Evolutionary conservation across 495 filamentous ascomycete species (phyloP).

Genomic region (Margaritispora aquatica): DNA sequence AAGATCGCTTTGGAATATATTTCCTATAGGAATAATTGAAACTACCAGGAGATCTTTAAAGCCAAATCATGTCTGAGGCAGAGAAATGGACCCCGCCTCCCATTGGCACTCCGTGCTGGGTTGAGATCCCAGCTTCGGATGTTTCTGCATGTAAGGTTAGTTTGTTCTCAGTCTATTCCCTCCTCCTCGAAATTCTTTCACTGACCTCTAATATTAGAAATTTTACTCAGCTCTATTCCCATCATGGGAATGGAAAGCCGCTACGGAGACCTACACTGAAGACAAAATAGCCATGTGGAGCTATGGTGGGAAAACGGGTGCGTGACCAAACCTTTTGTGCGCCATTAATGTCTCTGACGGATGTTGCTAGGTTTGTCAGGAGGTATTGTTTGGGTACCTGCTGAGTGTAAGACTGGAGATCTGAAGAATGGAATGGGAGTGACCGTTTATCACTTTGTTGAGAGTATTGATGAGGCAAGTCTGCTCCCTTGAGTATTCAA

Average conservation of each 20-base stretch:
- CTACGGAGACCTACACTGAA: slow-evolving; percentile 8
- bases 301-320: neutral
- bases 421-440: slow-evolving; percentile 8
- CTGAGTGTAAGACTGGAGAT: slow-evolving; percentile 1
- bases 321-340: neutral
- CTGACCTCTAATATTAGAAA: slow-evolving; percentile 3
- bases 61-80: neutral
- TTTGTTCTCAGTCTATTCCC: neutral
- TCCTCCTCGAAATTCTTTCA: neutral
- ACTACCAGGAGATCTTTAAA: neutral
- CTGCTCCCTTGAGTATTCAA: neutral
- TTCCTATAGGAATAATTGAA: neutral
- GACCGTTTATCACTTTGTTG: slow-evolving; percentile 10
- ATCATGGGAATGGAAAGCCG: slow-evolving; percentile 6
- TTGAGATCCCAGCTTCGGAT: slow-evolving; percentile 15
- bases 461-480: slow-evolving; percentile 12
- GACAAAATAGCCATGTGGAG: slow-evolving; percentile 11
- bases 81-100: slow-evolving; percentile 3
- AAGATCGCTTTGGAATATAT: neutral
- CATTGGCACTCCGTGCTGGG: slow-evolving; percentile 6
- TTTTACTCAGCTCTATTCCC: slow-evolving; percentile 16
- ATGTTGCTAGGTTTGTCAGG: slow-evolving; percentile 2
- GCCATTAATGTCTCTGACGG: neutral
- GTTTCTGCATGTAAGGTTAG: slow-evolving; percentile 6
- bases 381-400: slow-evolving; percentile 5